Percentiles rank a stretch among this genome's conserved stretches.
Evolutionary conservation across 805 yeast genomes (phyloP).

Genomic region (Barnettozyma sp.): DNA sequence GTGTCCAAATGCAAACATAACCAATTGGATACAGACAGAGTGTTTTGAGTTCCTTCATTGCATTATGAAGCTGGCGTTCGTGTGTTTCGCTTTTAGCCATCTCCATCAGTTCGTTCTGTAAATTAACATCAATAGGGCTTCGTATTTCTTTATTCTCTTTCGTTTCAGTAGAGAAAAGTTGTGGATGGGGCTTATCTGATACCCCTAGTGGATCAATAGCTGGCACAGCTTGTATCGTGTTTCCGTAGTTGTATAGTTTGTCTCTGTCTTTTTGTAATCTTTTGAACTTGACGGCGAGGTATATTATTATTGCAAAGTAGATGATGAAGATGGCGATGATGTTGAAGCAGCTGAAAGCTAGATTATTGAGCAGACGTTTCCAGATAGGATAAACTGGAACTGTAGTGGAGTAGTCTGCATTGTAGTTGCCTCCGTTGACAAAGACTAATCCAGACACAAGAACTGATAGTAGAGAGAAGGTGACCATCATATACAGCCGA

Average conservation of each 20-base stretch:
- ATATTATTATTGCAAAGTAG: constrained; percentile 15
- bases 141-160: too few relatives aligned
- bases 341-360: constrained; percentile 15
- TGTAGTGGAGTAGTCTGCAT: constrained; percentile 13
- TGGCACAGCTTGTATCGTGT: too few relatives aligned
- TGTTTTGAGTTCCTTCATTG: constrained; percentile 16
- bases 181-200: too few relatives aligned
- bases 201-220: too few relatives aligned
- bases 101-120: constrained; percentile 19
- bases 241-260: not conserved
- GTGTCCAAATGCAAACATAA: constrained; percentile 17
- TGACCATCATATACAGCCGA: not conserved
- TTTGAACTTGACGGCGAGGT: constrained; percentile 7
- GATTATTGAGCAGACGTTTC: constrained; percentile 15
- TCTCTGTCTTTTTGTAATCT: not conserved
- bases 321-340: constrained; percentile 11
- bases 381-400: constrained; percentile 15
- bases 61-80: constrained; percentile 8
- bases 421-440: constrained; percentile 10
- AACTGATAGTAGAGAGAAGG: not conserved
- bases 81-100: constrained; percentile 6
- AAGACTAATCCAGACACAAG: constrained; percentile 11
- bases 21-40: constrained; percentile 20
- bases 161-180: too few relatives aligned
- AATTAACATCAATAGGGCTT: constrained; percentile 1